Base-by-base conservation (phyloP, 192 early-diverging fungal species). In the Chytriomyces confervae region DNA sequence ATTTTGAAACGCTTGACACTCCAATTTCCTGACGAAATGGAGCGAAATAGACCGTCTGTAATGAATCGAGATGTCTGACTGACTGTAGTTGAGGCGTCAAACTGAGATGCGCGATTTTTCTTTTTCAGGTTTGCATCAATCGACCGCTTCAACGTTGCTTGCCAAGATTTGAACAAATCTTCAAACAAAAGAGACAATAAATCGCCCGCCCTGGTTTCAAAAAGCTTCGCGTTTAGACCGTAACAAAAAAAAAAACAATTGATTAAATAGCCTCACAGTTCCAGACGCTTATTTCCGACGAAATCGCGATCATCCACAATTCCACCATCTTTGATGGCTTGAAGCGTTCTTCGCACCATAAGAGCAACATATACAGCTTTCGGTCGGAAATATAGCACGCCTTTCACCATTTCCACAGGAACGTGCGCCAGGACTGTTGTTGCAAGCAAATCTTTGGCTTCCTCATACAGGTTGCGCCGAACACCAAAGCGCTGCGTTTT, bases 11-110 rank as follows among this genome's bases (percentile, higher is more conserved):
- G 96, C 85, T 97, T 97, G 67, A 99, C 89, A 65, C 91, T 93
- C 97, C 97, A 99, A 80, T 99, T 99, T 29, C 97, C 97, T 6
- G 97, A 95, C 4, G 95, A 96, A 70, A 99, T 99, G 64, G 96
- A 91, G 5, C 96, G 87, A 44, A 94, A 93, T 50, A 99, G 91
- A 3, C 96, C 96, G 60, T 94, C 91, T 0, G 96, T 97, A 81
- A 99, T 98, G 80, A 93, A 90, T 16, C 85, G 78, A 24, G 88
- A 86, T 7, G 83, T 84, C 49, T 82, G 80, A 11, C 84, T 48
- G 48, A 90, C 80, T 57, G 84, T 72, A 13, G 81, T 82, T 6
- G 69, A 68, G 6, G 94, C 94, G 81, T 99, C 97, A 81, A 96
- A 96, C 75, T 92, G 92, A 44, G 91, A 88, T 0, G 94, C 93